A percentile compares a stretch with the other conserved stretches of the same genome.
Evolutionary conservation across 257 asterid species (phyloP).

Genomic region (Solanum lignicaule): DNA sequence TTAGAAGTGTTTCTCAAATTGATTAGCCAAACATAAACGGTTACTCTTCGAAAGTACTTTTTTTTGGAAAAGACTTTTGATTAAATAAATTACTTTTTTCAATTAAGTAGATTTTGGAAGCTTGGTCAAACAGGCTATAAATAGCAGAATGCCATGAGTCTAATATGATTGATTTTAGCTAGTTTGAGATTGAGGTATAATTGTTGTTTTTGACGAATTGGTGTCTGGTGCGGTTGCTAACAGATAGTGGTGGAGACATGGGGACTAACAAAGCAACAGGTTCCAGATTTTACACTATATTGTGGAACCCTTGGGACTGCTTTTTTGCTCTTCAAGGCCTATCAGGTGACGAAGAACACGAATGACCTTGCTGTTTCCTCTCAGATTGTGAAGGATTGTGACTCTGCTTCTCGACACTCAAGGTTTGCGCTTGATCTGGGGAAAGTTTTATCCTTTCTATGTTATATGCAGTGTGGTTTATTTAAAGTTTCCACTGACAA

Average conservation of each 20-base stretch:
- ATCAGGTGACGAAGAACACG: slow-evolving; percentile 38
- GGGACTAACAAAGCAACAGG: slow-evolving; percentile 40
- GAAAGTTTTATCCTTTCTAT: background rate
- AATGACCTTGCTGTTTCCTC: slow-evolving; percentile 48
- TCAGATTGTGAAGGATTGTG: slow-evolving; percentile 58
- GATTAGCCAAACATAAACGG: background rate
- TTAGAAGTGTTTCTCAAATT: background rate
- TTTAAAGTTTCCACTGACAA: background rate
- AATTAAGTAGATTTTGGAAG: background rate
- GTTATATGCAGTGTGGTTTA: background rate
- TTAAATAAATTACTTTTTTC: background rate
- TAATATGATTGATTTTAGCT: background rate
- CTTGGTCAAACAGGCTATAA: background rate
- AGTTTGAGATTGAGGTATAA: background rate
- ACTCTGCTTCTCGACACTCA: slow-evolving; percentile 37
- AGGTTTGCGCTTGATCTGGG: slow-evolving; percentile 16
- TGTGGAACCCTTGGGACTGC: slow-evolving; percentile 63
- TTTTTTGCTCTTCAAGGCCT: slow-evolving; percentile 49
- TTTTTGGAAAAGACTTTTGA: background rate
- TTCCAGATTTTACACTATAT: slow-evolving; percentile 43
- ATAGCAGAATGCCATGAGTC: background rate
- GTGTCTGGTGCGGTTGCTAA: background rate
- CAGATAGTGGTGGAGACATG: slow-evolving; percentile 52
- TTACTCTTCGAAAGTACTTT: background rate
- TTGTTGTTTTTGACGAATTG: background rate